Percentiles rank a stretch among this genome's conserved stretches.
Conservation (phyloP, 2,329 filamentous ascomycete species). For the Gaeumannomyces sp. region DNA sequence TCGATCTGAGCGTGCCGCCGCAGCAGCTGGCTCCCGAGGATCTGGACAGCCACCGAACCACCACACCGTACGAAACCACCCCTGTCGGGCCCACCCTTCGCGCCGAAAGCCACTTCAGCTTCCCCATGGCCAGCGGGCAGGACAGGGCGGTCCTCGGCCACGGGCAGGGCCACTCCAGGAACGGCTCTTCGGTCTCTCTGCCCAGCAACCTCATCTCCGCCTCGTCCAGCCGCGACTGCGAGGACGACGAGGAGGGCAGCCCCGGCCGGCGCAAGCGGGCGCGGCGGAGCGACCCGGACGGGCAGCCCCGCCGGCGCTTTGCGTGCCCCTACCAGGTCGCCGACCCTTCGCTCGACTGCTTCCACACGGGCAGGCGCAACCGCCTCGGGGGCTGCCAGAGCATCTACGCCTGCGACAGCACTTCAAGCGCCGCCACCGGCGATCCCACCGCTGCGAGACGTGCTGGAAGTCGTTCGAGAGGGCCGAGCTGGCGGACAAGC, state of each 20-base stretch:
- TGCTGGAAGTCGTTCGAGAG: conserved; percentile 9
- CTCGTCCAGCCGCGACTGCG: background rate
- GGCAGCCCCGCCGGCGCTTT: background rate
- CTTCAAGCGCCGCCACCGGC: conserved; percentile 9
- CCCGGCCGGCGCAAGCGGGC: background rate
- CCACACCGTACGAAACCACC: background rate
- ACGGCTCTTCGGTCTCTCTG: background rate
- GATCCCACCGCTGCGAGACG: conserved; percentile 3
- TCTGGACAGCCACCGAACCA: background rate
- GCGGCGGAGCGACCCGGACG: background rate
- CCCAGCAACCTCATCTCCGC: background rate
- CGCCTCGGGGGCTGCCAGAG: conserved; percentile 1
- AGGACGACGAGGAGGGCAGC: background rate
- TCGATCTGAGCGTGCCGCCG: background rate
- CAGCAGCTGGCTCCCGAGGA: background rate
- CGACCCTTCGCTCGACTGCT: conserved; percentile 6
- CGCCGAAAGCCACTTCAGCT: background rate
- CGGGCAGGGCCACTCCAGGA: background rate
- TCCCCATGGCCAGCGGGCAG: background rate
- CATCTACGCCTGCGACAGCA: conserved; percentile 9
- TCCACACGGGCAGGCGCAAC: conserved; percentile 5
- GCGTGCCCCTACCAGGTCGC: conserved; percentile 8
- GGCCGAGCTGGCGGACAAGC: background rate
- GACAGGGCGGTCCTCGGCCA: background rate
- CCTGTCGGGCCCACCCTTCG: background rate